Evolutionary conservation across 225 moss, liverwort and hornwort genomes (phyloP).

Genomic region (Thuidium tamariscinum): DNA sequence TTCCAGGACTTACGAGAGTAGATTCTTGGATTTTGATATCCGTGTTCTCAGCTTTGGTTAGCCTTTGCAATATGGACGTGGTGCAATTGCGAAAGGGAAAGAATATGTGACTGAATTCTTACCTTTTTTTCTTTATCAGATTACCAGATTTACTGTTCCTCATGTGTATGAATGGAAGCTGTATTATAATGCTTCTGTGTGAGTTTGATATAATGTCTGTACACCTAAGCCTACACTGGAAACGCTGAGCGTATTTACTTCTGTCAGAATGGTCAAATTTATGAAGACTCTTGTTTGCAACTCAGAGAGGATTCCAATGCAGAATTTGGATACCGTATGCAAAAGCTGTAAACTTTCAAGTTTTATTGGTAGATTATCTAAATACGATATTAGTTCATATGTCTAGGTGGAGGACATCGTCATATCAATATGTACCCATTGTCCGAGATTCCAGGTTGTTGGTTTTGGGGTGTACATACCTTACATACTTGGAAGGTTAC

Average conservation of each 20-base stretch:
- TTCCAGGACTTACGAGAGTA: neutral
- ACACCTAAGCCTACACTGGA: neutral
- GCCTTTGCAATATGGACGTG: neutral
- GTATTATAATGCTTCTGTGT: neutral
- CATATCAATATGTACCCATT: neutral
- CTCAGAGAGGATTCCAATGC: neutral
- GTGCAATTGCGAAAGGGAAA: too few relatives aligned
- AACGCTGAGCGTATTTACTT: neutral
- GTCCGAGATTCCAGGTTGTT: neutral
- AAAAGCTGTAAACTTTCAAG: neutral
- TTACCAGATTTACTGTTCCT: neutral
- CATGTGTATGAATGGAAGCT: neutral
- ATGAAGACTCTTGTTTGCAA: neutral
- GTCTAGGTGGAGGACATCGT: neutral
- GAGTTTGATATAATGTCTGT: neutral
- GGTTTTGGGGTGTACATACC: neutral
- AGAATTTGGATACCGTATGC: neutral
- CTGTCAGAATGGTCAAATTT: neutral
- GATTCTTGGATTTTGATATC: neutral
- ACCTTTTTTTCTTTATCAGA: neutral
- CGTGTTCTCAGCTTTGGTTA: neutral
- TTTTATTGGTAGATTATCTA: neutral
- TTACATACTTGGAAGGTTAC: neutral
- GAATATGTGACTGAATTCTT: too few relatives aligned
- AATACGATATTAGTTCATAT: neutral